Conservation (phyloP, 2,329 filamentous ascomycete species). For the Xylariales sp. region DNA sequence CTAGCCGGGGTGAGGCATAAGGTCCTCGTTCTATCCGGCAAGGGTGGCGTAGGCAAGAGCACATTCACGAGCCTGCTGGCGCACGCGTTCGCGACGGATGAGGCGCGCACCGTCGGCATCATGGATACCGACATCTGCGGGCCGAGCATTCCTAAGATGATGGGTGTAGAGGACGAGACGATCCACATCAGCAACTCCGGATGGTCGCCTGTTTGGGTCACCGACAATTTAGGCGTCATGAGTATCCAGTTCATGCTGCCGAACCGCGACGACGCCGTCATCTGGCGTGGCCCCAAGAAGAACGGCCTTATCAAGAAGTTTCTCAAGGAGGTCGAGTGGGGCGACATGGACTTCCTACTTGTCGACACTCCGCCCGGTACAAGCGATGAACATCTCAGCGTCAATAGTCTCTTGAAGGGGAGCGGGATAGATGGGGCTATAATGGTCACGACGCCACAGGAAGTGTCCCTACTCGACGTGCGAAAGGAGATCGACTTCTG, state of each 20-base stretch:
- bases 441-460: constrained; percentile 93
- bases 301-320: constrained; percentile 99
- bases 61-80: constrained; percentile 91
- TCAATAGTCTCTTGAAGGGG: constrained; percentile 91
- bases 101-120: constrained; percentile 83
- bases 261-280: constrained; percentile 91
- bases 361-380: constrained; percentile 97
- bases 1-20: constrained; percentile 88
- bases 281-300: constrained; percentile 98
- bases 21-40: constrained; percentile 90
- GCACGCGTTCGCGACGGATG: constrained; percentile 87
- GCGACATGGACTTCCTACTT: constrained; percentile 89
- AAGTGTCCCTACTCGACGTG: constrained; percentile 91
- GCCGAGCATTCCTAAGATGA: constrained; percentile 97
- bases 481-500: constrained; percentile 99
- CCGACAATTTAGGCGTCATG: constrained; percentile 95
- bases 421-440: constrained; percentile 94
- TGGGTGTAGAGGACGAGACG: constrained; percentile 93
- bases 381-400: constrained; percentile 92
- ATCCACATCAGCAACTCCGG: constrained; percentile 90
- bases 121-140: constrained; percentile 99
- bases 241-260: constrained; percentile 98
- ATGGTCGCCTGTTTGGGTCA: constrained; percentile 96
- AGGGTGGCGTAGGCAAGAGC: constrained; percentile 96
- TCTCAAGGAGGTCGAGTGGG: constrained; percentile 97